phyloP scores from a whole-genome alignment of 2,329 filamentous ascomycete species.

The Coniochaeta prunicola region DNA sequence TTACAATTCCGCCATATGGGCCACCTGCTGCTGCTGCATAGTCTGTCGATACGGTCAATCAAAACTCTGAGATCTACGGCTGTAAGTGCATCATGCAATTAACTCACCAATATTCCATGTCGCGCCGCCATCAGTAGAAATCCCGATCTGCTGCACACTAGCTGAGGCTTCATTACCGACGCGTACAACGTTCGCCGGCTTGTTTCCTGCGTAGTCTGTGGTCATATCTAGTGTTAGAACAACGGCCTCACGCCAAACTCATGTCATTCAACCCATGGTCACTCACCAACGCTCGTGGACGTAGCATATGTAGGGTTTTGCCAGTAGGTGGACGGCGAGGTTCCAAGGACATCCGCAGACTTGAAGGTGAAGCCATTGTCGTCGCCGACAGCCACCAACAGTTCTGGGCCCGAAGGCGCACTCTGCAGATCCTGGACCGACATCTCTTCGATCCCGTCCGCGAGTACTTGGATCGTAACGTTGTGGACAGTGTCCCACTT shows the following conservation, averaged over 20 bases:
- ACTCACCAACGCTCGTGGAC: conserved; percentile 28
- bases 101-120: conserved; percentile 30
- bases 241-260: no score
- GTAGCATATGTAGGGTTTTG: conserved; percentile 36
- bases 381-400: conserved; percentile 40
- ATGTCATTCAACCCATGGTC: no score
- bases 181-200: conserved; percentile 35
- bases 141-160: conserved; percentile 30
- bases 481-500: conserved; percentile 45
- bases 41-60: not conserved
- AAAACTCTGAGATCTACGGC: not conserved
- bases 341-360: conserved; percentile 25
- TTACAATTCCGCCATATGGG: not conserved
- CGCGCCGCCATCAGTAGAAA: conserved; percentile 38
- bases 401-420: conserved; percentile 37
- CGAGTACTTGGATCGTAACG: conserved; percentile 39
- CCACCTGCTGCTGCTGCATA: not conserved
- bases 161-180: conserved; percentile 32
- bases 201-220: conserved; percentile 34
- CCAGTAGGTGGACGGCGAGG: conserved; percentile 33
- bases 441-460: conserved; percentile 45
- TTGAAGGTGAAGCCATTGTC: conserved; percentile 41
- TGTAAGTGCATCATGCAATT: not conserved
- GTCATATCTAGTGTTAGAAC: not conserved
- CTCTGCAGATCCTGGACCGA: conserved; percentile 38